Evolutionary conservation across 2,329 filamentous ascomycete species (phyloP), one percentile per base, ranked within the genome.

Genomic region (Metarhizium guizhouense): DNA sequence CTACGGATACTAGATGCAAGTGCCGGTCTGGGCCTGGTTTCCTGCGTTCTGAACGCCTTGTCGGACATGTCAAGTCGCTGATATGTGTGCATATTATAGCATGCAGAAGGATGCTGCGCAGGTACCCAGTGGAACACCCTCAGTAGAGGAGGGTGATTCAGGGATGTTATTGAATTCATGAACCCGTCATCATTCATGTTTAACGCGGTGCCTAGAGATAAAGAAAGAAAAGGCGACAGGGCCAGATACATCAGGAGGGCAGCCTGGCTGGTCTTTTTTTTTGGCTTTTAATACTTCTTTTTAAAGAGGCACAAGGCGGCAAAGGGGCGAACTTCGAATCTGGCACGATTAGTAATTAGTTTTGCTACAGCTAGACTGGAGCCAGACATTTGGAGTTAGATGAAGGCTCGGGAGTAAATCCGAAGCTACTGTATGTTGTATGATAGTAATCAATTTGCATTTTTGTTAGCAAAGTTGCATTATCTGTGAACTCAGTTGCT

Each of bases 1-100:
- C 58, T 92, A 83, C 72, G 80, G 81, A 62, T 83, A 74, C 70
- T 84, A 83, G 68, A 66, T 63, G 64, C 63, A 67, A 57, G 59
- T 62, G 59, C 65, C 64, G 60, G 63, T 63, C 59, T 66, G 63
- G 60, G 60, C 56, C 57, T 66, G 60, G 59, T 43, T 59, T 53
- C 62, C 61, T 54, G 57, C 51, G 32, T 25, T 25, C 25, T 25
- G 45, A 52, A 10, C 20, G 38, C 13, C 32, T n/a, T 20, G 36
- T 16, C 36, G 8, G 5, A 43, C 40, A 38, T 48, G 40, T 16
- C 47, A 47, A 25, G 3, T 30, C 20, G 30, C 38, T 51, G 4
- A 13, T n/a, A 25, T 8, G 18, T 7, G 16, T 10, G 30, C 30
- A 25, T 25, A 53, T 30, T 14, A 34, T 54, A 51, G 38, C 47